Percentiles rank a stretch among this genome's conserved stretches.
Conservation (phyloP, 1,284 basidiomycete species). For the Pseudozyma flocculosa region DNA sequence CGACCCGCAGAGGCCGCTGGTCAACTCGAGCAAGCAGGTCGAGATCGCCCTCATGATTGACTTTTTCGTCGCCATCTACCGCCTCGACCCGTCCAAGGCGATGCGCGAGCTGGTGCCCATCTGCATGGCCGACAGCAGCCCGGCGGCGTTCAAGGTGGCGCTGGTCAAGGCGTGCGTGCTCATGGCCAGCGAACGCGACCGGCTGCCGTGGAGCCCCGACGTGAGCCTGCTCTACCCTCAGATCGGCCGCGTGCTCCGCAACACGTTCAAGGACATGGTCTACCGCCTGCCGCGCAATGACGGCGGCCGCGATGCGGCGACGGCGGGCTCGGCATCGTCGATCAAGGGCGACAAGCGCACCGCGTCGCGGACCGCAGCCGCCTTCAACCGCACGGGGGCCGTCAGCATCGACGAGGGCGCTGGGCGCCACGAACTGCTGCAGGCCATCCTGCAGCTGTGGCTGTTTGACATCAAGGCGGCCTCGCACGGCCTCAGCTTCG, state of each 20-base stretch:
- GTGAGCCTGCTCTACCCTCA: conserved; percentile 42
- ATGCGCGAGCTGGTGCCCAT: conserved; percentile 40
- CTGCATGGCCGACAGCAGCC: conserved; percentile 38
- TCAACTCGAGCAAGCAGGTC: conserved; percentile 37
- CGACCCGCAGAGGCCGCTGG: conserved; percentile 38
- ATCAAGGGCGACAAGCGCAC: conserved; percentile 20
- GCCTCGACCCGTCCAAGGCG: conserved; percentile 46
- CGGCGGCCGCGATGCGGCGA: not conserved
- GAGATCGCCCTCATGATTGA: conserved; percentile 52
- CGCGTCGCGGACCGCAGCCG: not conserved
- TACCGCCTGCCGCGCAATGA: conserved; percentile 20
- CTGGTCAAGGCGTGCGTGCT: conserved; percentile 44
- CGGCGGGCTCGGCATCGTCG: no score
- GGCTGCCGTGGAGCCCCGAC: conserved; percentile 39
- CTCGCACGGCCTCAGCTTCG: conserved; percentile 22
- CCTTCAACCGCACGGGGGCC: conserved; percentile 4
- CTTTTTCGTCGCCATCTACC: conserved; percentile 49
- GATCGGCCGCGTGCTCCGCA: conserved; percentile 29
- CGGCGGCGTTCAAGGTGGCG: conserved; percentile 41
- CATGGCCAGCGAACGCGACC: conserved; percentile 34
- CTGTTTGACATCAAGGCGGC: conserved; percentile 32
- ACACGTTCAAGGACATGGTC: conserved; percentile 35
- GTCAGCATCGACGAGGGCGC: conserved; percentile 30
- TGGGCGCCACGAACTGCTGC: conserved; percentile 35
- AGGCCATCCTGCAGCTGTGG: conserved; percentile 47